Percentiles rank a stretch among this genome's conserved stretches.
These are phyloP conservation scores for Allium sativum DNA, from an alignment of 106 monocot species.

Conservation along the genomic window DNA sequence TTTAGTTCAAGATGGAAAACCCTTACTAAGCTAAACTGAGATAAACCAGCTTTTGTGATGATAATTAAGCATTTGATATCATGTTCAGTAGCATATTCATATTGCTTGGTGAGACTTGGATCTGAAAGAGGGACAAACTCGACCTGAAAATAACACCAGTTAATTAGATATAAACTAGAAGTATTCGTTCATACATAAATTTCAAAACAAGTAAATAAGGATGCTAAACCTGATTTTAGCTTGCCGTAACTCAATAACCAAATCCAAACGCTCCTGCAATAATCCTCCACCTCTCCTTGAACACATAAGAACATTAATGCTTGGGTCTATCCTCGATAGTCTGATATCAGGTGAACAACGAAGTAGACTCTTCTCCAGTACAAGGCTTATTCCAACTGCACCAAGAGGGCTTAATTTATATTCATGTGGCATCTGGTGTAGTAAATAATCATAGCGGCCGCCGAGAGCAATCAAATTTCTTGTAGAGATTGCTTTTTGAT, in stretches of 20 bases:
- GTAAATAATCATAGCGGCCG: slow-evolving; percentile 76
- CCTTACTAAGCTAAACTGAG: slow-evolving; percentile 64
- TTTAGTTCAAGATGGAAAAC: slow-evolving; percentile 89
- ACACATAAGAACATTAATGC: slow-evolving; percentile 69
- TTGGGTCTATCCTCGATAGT: slow-evolving; percentile 50
- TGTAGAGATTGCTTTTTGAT: slow-evolving; percentile 34
- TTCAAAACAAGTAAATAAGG: neutral
- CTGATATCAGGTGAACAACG: slow-evolving; percentile 50
- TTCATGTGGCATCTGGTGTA: slow-evolving; percentile 26
- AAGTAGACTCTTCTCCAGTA: slow-evolving; percentile 76
- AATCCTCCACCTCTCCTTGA: slow-evolving; percentile 93
- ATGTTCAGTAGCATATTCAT: slow-evolving; percentile 94
- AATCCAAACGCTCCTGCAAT: slow-evolving; percentile 79
- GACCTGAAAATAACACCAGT: slow-evolving; percentile 39
- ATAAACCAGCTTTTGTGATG: slow-evolving; percentile 75
- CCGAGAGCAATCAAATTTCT: slow-evolving; percentile 68
- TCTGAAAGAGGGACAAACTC: slow-evolving; percentile 63
- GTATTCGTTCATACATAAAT: neutral
- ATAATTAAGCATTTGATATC: slow-evolving; percentile 84
- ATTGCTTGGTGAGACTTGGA: slow-evolving; percentile 87
- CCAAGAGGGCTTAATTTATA: slow-evolving; percentile 69
- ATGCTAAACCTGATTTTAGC: slow-evolving; percentile 66
- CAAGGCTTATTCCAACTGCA: slow-evolving; percentile 87
- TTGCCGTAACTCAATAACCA: slow-evolving; percentile 82
- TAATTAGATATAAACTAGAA: neutral